Evolutionary conservation across 805 yeast species (phyloP).

Genomic region (Zygosaccharomyces rouxii): DNA sequence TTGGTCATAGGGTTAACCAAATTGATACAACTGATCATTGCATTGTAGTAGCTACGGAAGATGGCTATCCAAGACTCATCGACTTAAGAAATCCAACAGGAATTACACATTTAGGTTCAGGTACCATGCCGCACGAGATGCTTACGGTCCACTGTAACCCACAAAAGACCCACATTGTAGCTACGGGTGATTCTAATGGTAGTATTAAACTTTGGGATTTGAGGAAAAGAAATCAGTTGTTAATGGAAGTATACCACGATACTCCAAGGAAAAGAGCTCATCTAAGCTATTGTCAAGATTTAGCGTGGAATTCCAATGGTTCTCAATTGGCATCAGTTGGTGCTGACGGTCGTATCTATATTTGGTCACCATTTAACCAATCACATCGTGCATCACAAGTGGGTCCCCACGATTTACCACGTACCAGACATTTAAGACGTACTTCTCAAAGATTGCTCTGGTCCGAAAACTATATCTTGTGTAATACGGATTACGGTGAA

Average conservation of each 20-base stretch:
- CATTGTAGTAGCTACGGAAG: constrained; percentile 69
- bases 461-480: constrained; percentile 19
- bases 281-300: constrained; percentile 70
- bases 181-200: constrained; percentile 81
- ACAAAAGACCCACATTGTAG: constrained; percentile 51
- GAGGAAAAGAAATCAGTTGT: constrained; percentile 36
- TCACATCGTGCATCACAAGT: constrained; percentile 12
- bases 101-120: constrained; percentile 64
- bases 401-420: constrained; percentile 24
- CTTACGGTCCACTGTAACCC: constrained; percentile 72
- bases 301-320: constrained; percentile 70
- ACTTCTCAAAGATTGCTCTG: constrained; percentile 25
- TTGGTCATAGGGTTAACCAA: constrained; percentile 59
- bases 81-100: constrained; percentile 74
- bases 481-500: constrained; percentile 30
- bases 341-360: constrained; percentile 70
- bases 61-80: constrained; percentile 60
- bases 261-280: constrained; percentile 52
- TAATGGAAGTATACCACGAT: constrained; percentile 26
- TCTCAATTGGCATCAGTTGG: constrained; percentile 62
- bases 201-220: constrained; percentile 83
- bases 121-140: constrained; percentile 39
- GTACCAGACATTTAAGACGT: constrained; percentile 25
- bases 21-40: constrained; percentile 51
- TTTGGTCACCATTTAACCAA: constrained; percentile 49